Percentiles rank a stretch among this genome's conserved stretches.
Conservation (phyloP, 345 rosid species). For the Populus alba region DNA sequence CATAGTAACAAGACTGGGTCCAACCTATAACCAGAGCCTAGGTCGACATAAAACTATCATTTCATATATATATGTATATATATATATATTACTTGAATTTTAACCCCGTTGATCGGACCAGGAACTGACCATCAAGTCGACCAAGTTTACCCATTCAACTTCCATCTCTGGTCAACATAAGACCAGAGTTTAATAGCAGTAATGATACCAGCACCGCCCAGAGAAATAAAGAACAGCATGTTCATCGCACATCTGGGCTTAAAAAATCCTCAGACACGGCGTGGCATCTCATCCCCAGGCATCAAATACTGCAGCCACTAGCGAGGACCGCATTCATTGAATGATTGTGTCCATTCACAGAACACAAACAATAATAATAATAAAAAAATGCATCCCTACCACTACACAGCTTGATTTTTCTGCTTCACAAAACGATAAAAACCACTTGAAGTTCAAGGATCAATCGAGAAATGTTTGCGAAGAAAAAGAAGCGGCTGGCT, state of each 20-base stretch:
- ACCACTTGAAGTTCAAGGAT: constrained; percentile 3
- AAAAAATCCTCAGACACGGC: neutral
- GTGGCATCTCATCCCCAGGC: neutral
- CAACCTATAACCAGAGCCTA: too few relatives aligned
- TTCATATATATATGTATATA: too few relatives aligned
- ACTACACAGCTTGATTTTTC: constrained; percentile 8
- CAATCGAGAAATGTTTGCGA: constrained; percentile 6
- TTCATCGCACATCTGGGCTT: neutral
- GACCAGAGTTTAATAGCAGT: too few relatives aligned
- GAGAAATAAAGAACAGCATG: neutral
- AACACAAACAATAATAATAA: neutral
- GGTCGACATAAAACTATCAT: too few relatives aligned
- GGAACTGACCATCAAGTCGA: too few relatives aligned
- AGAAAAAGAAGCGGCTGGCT: neutral
- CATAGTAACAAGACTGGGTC: too few relatives aligned
- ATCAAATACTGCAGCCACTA: neutral
- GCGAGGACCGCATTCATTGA: neutral
- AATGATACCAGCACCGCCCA: too few relatives aligned
- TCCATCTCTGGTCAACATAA: too few relatives aligned
- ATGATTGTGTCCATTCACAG: neutral
- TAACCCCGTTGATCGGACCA: too few relatives aligned
- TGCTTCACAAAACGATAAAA: neutral
- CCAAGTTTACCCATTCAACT: too few relatives aligned
- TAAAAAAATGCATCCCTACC: constrained; percentile 1
- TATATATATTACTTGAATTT: too few relatives aligned